Base-by-base conservation (phyloP, 352 stramenopile genomes). In the Phytophthora capsici region DNA sequence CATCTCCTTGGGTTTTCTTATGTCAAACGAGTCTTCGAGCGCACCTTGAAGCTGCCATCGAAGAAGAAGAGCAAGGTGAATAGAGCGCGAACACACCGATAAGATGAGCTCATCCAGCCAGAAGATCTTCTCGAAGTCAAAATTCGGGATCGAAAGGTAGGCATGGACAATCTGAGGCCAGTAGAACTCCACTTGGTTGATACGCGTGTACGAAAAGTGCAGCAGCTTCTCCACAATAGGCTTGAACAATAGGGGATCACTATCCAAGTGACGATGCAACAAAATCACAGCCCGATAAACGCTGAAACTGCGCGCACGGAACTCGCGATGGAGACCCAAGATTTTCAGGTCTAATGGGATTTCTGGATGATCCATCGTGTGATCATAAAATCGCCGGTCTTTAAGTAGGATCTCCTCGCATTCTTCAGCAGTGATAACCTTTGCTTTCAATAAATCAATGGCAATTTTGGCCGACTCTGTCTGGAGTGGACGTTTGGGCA, bases 171-270 rank as follows among this genome's bases (percentile, higher is more conserved):
- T 92, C 73, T 97, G 90, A 16, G 88, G 89, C 84, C 88, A 96
- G 63, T 96, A 96, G 58, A 97, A 97, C 63, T 97, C 90, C 43
- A 97, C 85, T 70, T 97, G 84, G 59, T 95, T 95, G 66, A 97
- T 94, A 20, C 88, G 78, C 23, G 86, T 91, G 73, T 94, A 94
- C 38, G 87, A 94, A 60, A 95, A 94, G 30, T 95, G 80, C 5
- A 93, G 68, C 50, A 96, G 49, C 23, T 88, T 89, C 54, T 95
- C 86, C 45, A 94, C 83, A 37, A 94, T 93, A 30, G 87, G 88
- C 68, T 96, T 95, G 67, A 95, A 95, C 5, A 95, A 47, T 30
- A 95, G 66, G 23, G 89, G 86, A 44, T 94, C 87, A 62, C 82
- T 94, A 57, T 97, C 86, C 58, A 95, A 65, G 51, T 96, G 77